A percentile compares a stretch with the other conserved stretches of the same genome.
phyloP scores from a whole-genome alignment of 2,329 filamentous ascomycete genomes.

The Colletotrichum lupini region DNA sequence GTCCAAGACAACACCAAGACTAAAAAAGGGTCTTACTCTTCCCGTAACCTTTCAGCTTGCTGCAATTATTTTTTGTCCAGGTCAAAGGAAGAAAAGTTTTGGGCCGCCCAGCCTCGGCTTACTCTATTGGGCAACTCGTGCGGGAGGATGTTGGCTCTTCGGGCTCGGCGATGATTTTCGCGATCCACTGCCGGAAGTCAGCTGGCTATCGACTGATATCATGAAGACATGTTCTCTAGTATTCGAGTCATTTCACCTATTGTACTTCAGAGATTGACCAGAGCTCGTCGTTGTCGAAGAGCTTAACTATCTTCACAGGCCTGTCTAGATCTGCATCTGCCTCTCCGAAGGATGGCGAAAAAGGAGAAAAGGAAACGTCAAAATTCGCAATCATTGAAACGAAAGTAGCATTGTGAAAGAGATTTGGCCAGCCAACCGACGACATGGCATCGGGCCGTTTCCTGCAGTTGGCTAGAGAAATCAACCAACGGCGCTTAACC shows the following conservation, averaged over 20 bases:
- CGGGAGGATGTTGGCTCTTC: background rate
- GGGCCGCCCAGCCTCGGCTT: slow-evolving; percentile 30
- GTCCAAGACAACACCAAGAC: background rate
- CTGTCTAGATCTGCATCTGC: no score
- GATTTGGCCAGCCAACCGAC: background rate
- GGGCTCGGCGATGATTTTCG: slow-evolving; percentile 22
- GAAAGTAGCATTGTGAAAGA: background rate
- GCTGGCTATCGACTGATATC: slow-evolving; percentile 1
- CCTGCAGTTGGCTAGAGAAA: background rate
- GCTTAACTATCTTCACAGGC: background rate
- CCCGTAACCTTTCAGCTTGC: background rate
- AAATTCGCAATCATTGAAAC: background rate
- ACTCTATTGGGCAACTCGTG: slow-evolving; percentile 27
- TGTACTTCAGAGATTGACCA: no score
- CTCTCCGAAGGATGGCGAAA: no score
- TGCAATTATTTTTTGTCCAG: background rate
- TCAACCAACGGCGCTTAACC: background rate
- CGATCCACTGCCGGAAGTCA: background rate
- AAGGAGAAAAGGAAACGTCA: no score
- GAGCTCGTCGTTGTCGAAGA: background rate
- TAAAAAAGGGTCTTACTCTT: slow-evolving; percentile 14
- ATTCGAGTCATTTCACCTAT: no score
- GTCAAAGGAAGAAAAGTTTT: background rate
- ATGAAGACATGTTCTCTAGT: background rate
- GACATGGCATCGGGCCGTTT: slow-evolving; percentile 1